Conservation (phyloP, 2,329 filamentous ascomycete genomes). For the Leptosphaerulina australis region DNA sequence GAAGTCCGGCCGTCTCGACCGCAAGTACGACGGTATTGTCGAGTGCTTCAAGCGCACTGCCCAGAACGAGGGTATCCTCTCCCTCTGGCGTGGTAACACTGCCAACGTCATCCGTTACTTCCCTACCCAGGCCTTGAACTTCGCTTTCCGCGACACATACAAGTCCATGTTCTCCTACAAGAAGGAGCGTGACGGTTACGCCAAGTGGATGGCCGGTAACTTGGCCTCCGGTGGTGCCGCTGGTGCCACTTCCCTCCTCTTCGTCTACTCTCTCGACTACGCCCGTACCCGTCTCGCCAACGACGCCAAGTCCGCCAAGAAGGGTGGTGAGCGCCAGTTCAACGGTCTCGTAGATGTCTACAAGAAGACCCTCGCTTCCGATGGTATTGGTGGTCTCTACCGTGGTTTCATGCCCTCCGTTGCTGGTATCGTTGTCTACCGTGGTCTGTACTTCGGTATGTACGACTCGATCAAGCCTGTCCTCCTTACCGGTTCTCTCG, state of each 20-base stretch:
- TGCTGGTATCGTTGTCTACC: constrained; percentile 99
- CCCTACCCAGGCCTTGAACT: constrained; percentile 99
- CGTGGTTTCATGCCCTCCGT: constrained; percentile 99
- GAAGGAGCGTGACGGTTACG: constrained; percentile 99
- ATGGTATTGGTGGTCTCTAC: constrained; percentile 99
- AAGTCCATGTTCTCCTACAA: constrained; percentile 99
- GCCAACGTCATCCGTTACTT: constrained; percentile 99
- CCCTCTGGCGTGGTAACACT: constrained; percentile 99
- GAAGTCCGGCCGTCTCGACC: constrained; percentile 96
- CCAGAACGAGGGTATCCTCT: constrained; percentile 88
- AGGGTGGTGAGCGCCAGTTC: constrained; percentile 98
- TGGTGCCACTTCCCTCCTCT: constrained; percentile 99
- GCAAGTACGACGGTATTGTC: constrained; percentile 89
- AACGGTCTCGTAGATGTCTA: constrained; percentile 99
- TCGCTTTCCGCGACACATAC: constrained; percentile 99
- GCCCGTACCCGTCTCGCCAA: constrained; percentile 99
- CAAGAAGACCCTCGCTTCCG: constrained; percentile 98
- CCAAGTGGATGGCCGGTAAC: constrained; percentile 99
- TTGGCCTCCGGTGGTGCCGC: constrained; percentile 99
- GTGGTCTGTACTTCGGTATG: constrained; percentile 99
- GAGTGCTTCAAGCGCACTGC: constrained; percentile 97
- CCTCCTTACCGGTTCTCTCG: constrained; percentile 85
- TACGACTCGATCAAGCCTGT: constrained; percentile 99
- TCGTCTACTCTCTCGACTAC: constrained; percentile 99
- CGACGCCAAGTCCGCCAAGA: constrained; percentile 98